These are phyloP conservation scores for Remersonia thermophila DNA, from an alignment of 2,329 filamentous ascomycete genomes.

Conservation along the genomic window DNA sequence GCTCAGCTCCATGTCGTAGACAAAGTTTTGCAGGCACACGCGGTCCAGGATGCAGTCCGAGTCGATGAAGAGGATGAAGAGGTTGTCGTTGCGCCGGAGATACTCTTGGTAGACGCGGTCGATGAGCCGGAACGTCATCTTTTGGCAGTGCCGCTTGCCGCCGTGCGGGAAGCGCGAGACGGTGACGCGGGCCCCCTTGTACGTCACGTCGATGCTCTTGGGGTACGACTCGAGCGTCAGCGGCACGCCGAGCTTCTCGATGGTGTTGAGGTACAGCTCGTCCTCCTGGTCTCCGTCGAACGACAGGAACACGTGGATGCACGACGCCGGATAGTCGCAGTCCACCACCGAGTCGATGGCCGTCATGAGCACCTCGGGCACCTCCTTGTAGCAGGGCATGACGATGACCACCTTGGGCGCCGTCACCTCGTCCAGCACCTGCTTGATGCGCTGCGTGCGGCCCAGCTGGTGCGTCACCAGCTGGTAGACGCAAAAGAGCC, in stretches of 20 bases:
- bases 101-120: slow-evolving; percentile 87
- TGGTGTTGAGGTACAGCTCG: slow-evolving; percentile 76
- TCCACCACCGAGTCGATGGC: slow-evolving; percentile 87
- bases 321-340: slow-evolving; percentile 84
- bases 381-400: slow-evolving; percentile 94
- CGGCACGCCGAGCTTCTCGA: slow-evolving; percentile 73
- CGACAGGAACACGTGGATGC: slow-evolving; percentile 88
- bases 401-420: slow-evolving; percentile 92
- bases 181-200: slow-evolving; percentile 72
- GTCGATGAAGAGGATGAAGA: slow-evolving; percentile 95
- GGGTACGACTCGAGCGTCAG: slow-evolving; percentile 67
- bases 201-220: slow-evolving; percentile 79
- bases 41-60: slow-evolving; percentile 91
- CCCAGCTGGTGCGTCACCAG: slow-evolving; percentile 80
- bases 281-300: slow-evolving; percentile 88
- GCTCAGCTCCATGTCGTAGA: slow-evolving; percentile 97
- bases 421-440: slow-evolving; percentile 68
- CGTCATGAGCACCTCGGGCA: slow-evolving; percentile 68
- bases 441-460: slow-evolving; percentile 67
- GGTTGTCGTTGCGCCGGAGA: slow-evolving; percentile 72
- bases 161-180: slow-evolving; percentile 87
- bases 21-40: slow-evolving; percentile 89
- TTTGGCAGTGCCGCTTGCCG: slow-evolving; percentile 88
- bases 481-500: slow-evolving; percentile 87
- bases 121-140: slow-evolving; percentile 83